Conservation (phyloP, 192 early-diverging fungal species). For the Chytriomyces hyalinus region DNA sequence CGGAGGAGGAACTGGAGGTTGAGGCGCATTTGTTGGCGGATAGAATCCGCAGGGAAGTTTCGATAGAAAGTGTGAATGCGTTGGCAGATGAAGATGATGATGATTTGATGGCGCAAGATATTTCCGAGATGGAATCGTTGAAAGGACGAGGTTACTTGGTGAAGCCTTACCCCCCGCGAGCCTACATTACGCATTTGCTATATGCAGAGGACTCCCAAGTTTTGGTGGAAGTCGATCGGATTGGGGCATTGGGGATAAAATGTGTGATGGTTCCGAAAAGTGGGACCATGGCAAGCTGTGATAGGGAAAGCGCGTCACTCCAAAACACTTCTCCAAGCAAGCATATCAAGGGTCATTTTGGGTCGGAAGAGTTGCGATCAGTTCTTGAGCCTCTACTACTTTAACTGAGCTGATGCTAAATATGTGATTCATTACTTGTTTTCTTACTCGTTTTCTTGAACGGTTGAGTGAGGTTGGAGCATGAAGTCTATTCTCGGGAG, state of each 20-base stretch:
- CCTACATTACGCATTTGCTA: constrained; percentile 53
- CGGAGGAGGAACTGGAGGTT: background rate
- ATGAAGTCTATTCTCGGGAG: no score
- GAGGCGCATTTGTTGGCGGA: no score
- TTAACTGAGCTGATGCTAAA: background rate
- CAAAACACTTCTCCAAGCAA: background rate
- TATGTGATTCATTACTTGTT: no score
- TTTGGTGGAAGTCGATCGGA: constrained; percentile 35
- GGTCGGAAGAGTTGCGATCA: constrained; percentile 19
- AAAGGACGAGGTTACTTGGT: constrained; percentile 36
- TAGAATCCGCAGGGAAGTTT: background rate
- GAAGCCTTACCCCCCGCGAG: constrained; percentile 45
- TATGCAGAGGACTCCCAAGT: constrained; percentile 47
- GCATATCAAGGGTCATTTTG: constrained; percentile 5
- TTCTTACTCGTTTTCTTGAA: no score
- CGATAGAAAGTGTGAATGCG: background rate
- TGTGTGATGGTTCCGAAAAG: constrained; percentile 39
- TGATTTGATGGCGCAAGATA: background rate
- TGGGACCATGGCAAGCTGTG: background rate
- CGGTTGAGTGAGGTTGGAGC: no score
- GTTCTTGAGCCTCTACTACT: constrained; percentile 25
- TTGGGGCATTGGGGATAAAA: constrained; percentile 46
- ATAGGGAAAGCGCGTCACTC: background rate
- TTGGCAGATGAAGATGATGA: background rate
- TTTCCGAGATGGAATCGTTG: constrained; percentile 21